Conservation (phyloP, 2,329 filamentous ascomycete species). For the Penicillium sp. region DNA sequence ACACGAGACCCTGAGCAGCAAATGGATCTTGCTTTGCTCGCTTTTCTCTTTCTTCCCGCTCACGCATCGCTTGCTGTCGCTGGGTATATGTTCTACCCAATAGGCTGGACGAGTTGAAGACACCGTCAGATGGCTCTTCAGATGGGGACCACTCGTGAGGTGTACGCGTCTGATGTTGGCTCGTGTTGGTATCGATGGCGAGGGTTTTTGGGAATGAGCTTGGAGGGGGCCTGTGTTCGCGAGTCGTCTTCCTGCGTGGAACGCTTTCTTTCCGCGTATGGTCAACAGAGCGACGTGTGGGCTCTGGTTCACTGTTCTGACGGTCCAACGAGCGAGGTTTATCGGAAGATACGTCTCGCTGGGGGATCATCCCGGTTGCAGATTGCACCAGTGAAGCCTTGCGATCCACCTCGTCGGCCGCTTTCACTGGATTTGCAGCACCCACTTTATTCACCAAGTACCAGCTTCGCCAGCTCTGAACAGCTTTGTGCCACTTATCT, state of each 20-base stretch:
- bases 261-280: constrained; percentile 20
- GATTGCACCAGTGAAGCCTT: constrained; percentile 49
- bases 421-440: constrained; percentile 37
- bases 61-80: constrained; percentile 48
- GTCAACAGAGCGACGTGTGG: constrained; percentile 29
- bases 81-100: constrained; percentile 50
- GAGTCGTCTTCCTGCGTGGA: constrained; percentile 36
- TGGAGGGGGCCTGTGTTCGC: constrained; percentile 40
- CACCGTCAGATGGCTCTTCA: not conserved
- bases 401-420: constrained; percentile 52
- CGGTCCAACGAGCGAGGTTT: constrained; percentile 36
- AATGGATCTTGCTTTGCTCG: constrained; percentile 55
- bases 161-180: not conserved
- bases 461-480: constrained; percentile 90
- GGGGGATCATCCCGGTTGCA: not conserved
- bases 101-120: constrained; percentile 45
- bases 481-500: constrained; percentile 69
- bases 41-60: constrained; percentile 46
- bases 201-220: constrained; percentile 38
- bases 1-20: constrained; percentile 59
- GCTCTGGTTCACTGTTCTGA: constrained; percentile 26
- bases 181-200: constrained; percentile 32
- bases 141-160: not conserved
- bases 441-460: constrained; percentile 79
- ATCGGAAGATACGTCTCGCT: not conserved